Base-by-base conservation (phyloP, 306 rosid genomes). In the Vigna hirtella region DNA sequence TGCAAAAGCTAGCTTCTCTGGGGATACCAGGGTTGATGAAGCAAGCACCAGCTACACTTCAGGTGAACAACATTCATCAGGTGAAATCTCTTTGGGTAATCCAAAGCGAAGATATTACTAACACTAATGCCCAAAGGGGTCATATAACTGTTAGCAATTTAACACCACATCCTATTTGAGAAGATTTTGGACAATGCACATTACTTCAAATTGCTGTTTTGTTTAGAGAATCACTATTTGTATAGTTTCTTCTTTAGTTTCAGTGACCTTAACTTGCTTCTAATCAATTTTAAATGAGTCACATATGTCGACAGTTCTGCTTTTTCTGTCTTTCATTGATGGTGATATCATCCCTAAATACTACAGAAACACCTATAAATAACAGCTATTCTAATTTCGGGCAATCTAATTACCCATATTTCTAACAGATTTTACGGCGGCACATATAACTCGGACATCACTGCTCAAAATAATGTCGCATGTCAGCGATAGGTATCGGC, bases 1-100 rank as follows among this genome's bases (percentile, higher is more conserved):
- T 66, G 93, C 91, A 73, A 91, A 64, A 77, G 96, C 93, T 76
- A 87, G 93, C 69, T 89, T 88, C 71, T 51, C 85, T 3, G 80
- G 89, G 48, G 84, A 84, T 68, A 69, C 74, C 15, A 76, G 58
- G 67, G 78, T 42, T 52, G 87, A 67, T 47, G 89, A 82, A 80
- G 88, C 91, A 45, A 85, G 90, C 68, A 79, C 90, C 38, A 85
- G 93, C 82, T 90, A 88, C 50, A 63, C 63, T 53, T 74, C 24
- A 17, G 63, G 79, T 51, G 14, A 56, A 34, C 70, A 71, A 56
- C 38, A 64, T 51, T 48, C 30, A 52, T 26, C 73, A n/a, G 73
- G 43, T n/a, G 72, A 79, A 59, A 22, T 6, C 72, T 61, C n/a
- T 61, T 51, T 38, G 64, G 56, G 77, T 70, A 70, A 45, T 61